Base-by-base conservation (phyloP, 2,329 filamentous ascomycete genomes). In the Periglandula ipomoeae region DNA sequence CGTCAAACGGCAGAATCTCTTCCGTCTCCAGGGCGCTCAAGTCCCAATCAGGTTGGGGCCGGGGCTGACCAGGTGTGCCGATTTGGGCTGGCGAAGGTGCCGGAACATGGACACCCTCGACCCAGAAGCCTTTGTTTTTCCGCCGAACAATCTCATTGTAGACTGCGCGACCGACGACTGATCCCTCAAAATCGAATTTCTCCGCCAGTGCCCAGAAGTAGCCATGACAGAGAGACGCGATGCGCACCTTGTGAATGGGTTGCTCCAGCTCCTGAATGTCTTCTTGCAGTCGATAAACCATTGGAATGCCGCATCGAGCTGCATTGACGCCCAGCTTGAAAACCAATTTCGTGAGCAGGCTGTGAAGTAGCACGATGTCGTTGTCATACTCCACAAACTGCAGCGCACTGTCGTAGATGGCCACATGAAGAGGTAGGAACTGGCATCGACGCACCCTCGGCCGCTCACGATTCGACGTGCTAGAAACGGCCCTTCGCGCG, bases 231-330 rank as follows among this genome's bases (percentile, higher is more conserved):
- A 97, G 70, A 60, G 86, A 89, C 26, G 87, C 89, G 39, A 94
- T 73, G 39, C 87, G 84, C 35, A 95, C 79, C 61, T 91, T 93
- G 26, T 84, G 78, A 38, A 80, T 65, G 0, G 85, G 81, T 22
- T 77, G 76, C 42, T 83, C 80, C 3, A 82, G 72, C 7, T 79
- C 76, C 48, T 80, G 75, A 27, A 93, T 85, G 53, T 93, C 88
- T 59, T 95, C 88, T 63, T 96, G 90, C 1, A 97, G 75, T 41
- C 85, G 80, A 64, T 94, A 82, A 10, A 95, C 77, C 89, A 96
- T 95, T 2, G 90, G 89, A 34, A 96, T 67, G 0, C 89, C 89
- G 58, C 79, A 85, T 50, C 84, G 79, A 5, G 78, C 78, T 15
- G 88, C 85, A 61, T 96, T 95, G 45, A 95, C 81, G 4, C 91